Evolutionary conservation across 1,284 basidiomycete species (phyloP), one percentile per base, ranked within the genome.

Genomic region (Heterobasidion annosum): DNA sequence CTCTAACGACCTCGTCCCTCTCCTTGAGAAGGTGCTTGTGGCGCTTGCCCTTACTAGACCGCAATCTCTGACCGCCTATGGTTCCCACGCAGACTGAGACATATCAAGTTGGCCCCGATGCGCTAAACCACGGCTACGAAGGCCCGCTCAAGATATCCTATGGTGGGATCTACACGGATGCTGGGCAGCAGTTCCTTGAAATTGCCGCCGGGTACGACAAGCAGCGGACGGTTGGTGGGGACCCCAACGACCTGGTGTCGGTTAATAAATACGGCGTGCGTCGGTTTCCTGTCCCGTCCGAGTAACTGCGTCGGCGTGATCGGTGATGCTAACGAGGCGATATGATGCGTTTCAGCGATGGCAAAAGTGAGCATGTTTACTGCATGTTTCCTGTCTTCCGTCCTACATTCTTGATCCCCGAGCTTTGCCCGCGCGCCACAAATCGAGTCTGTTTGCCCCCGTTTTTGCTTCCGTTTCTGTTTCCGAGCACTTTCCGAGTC

Each of bases 131-230:
- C 57, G 82, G 82, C 10, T 71, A 40, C 45, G 68, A 68, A 3
- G 82, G 82, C 0, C 82, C 80, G 0, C 66, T 83, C 52, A 75
- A 76, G 52, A 66, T 81, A 2, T 81, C 80, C 0, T 65, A 68
- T 33, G 70, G 72, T 1, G 66, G 68, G 2, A 58, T 61, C 6
- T 60, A 67, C 18, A 64, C 69, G 16, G 72, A 73, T 18, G 55
- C 78, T 6, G 74, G 68, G 1, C 60, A 68, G n/a, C 69, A 83
- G 32, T 80, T 76, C 53, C 63, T 83, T 12, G 65, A 69, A 3
- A 71, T 75, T 8, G 77, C 72, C 12, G 55, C 65, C 2, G 59
- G 59, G 13, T 81, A 77, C 52, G 81, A 84, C 61, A 70, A 69
- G 16, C 65, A 65, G 5, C 72, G 76, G 6, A 61, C 58, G 9